Evolutionary conservation across 1,139 yeast species (phyloP), one percentile per base, ranked within the genome.

Genomic region (Hyphopichia wangnamkhiaoensis): DNA sequence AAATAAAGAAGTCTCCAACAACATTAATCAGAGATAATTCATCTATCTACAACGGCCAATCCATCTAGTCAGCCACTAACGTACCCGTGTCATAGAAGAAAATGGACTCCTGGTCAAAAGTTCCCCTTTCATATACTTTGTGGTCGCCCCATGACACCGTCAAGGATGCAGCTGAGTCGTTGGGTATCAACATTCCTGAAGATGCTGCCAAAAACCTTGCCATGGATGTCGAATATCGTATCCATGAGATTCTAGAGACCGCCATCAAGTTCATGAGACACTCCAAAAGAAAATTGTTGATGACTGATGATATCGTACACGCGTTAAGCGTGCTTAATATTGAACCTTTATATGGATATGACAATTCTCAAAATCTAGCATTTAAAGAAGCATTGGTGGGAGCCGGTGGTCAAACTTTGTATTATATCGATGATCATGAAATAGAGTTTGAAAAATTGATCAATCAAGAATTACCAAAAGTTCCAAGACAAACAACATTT

Each of bases 121-220:
- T 71, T 26, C 83, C 83, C 36, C 72, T 77, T 46, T 90, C 97
- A 2, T 95, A 90, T 61, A 88, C 98, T 1, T 74, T 93, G 45
- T 93, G 98, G 98, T 91, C 98, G 4, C 98, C 98, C 7, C 83
- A 88, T 46, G 98, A 94, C 58, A 94, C 98, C 0, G 96, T 94
- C 16, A 85, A 85, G 55, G 98, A 94, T 68, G 96, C 89, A 14
- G 97, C 98, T 0, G 98, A 93, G 55, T 79, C 90, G 3, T 71
- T 93, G 16, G 98, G 98, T 2, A 75, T 93, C 31, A 84, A 76
- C 44, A 68, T 93, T 34, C 88, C 90, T 17, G 98, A 93, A 44
- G 98, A 94, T 46, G 95, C 94, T 1, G 87, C 96, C 38, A 88
- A 89, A 55, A 89, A 94, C 47, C 70, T 94, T 44, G 98, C 99